These are phyloP conservation scores for Lasiodiplodia theobromae DNA, from an alignment of 2,329 filamentous ascomycete species.

Conservation along the genomic window DNA sequence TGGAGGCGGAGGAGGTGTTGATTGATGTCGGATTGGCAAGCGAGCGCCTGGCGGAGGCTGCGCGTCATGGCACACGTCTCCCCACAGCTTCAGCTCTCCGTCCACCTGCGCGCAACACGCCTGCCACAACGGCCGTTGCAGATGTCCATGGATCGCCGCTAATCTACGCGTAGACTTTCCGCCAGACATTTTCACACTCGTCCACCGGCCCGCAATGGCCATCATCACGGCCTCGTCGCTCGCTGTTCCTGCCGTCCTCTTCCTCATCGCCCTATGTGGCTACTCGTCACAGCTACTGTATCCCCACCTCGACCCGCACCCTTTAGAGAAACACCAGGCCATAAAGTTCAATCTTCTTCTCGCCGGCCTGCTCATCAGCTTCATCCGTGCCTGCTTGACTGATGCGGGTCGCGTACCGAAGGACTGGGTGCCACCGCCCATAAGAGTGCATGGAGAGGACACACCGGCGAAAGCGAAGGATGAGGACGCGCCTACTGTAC, in stretches of 20 bases:
- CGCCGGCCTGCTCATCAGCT: slow-evolving; percentile 71
- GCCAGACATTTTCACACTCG: background rate
- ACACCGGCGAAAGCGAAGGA: slow-evolving; percentile 45
- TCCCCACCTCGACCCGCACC: slow-evolving; percentile 62
- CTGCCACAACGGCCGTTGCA: slow-evolving; percentile 27
- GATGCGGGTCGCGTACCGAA: slow-evolving; percentile 64
- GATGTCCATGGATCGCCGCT: slow-evolving; percentile 12
- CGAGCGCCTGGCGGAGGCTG: slow-evolving; percentile 32
- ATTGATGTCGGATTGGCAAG: slow-evolving; percentile 3
- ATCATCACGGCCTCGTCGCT: slow-evolving; percentile 48
- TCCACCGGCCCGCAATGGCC: slow-evolving; percentile 17
- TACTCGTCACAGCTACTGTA: slow-evolving; percentile 74
- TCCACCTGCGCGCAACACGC: slow-evolving; percentile 23
- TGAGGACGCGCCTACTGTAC: slow-evolving; percentile 27
- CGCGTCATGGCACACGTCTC: slow-evolving; percentile 31
- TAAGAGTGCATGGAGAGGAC: slow-evolving; percentile 36
- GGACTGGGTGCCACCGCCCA: slow-evolving; percentile 47
- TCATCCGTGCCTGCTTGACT: slow-evolving; percentile 68
- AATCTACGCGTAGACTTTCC: background rate
- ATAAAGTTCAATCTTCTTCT: slow-evolving; percentile 72
- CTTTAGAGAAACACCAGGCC: slow-evolving; percentile 64
- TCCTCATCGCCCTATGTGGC: slow-evolving; percentile 72
- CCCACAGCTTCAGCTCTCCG: slow-evolving; percentile 18
- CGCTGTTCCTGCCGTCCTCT: slow-evolving; percentile 72
- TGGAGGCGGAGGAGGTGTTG: background rate